phyloP scores from a whole-genome alignment of 805 yeast species.

The Saccharomycopsis fodiens region DNA sequence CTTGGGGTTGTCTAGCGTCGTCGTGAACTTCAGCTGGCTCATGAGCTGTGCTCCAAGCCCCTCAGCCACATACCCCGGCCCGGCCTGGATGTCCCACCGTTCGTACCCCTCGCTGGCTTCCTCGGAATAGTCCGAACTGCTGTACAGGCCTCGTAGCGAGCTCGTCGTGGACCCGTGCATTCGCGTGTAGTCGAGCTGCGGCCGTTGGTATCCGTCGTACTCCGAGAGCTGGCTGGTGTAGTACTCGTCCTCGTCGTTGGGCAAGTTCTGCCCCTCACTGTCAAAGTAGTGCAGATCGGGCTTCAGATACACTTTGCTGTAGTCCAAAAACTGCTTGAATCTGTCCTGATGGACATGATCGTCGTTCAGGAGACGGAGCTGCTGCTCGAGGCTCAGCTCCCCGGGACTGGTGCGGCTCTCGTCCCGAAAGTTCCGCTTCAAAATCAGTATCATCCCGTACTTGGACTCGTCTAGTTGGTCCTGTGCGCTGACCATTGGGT shows the following conservation, averaged over 20 bases:
- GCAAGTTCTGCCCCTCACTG: background rate
- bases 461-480: background rate
- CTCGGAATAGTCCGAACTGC: background rate
- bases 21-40: background rate
- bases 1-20: slow-evolving; percentile 15
- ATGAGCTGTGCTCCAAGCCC: background rate
- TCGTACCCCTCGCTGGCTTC: background rate
- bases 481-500: background rate
- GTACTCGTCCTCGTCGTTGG: background rate
- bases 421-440: background rate
- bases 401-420: background rate
- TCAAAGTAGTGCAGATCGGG: background rate
- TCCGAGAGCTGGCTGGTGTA: background rate
- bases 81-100: background rate
- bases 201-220: background rate
- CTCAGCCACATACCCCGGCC: background rate
- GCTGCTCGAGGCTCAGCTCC: background rate
- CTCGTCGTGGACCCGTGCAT: background rate
- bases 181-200: background rate
- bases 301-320: background rate
- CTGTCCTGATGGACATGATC: background rate
- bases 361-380: background rate
- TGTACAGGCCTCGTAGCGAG: background rate
- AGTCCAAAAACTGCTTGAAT: background rate
- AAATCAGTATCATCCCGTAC: background rate